Evolutionary conservation across 163 green algal genomes (phyloP), one percentile per base, ranked within the genome.

Genomic region (Botryococcus braunii): DNA sequence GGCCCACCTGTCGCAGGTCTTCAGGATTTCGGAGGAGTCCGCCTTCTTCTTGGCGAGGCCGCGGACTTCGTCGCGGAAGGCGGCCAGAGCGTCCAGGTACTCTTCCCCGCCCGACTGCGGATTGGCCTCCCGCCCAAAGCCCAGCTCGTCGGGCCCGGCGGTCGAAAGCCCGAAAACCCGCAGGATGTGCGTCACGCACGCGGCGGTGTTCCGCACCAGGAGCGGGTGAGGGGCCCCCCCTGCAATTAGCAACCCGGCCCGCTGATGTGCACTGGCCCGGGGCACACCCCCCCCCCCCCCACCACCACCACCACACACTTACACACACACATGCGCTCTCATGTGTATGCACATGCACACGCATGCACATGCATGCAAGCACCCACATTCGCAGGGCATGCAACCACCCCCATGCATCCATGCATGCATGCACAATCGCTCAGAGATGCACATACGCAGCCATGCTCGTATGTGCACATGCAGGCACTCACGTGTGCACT

Each of bases 1-100:
- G 36, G 8, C 47, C 55, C 25, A 76, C 64, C 75, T 69, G 80
- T 92, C 88, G 71, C 87, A 92, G 2, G 78, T 77, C 0, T 71
- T 75, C 56, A 94, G 71, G 39, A 89, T 62, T 9, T 84, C 68
- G 41, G 34, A 64, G 36, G 46, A 47, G 31, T 48, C 69, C 7
- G 62, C 66, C 8, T 48, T 5, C 21, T 56, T 62, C 66, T 82
- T 82, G 27, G 77, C 77, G 47, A 89, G 58, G 5, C 35, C 58
- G 6, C 88, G 62, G 29, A 96, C 81, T 55, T 86, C 72, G 60
- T 97, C 91, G 8, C 91, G 74, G 84, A 97, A 97, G 5, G 73
- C 69, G 2, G 77, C 75, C 37, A 96, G 85, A 0, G 79, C 80
- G 67, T 96, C 86, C 57, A 97, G 69, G 52, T 85, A 50, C 9